phyloP scores from a whole-genome alignment of 768 basidiomycete genomes.

The Chiua virens region DNA sequence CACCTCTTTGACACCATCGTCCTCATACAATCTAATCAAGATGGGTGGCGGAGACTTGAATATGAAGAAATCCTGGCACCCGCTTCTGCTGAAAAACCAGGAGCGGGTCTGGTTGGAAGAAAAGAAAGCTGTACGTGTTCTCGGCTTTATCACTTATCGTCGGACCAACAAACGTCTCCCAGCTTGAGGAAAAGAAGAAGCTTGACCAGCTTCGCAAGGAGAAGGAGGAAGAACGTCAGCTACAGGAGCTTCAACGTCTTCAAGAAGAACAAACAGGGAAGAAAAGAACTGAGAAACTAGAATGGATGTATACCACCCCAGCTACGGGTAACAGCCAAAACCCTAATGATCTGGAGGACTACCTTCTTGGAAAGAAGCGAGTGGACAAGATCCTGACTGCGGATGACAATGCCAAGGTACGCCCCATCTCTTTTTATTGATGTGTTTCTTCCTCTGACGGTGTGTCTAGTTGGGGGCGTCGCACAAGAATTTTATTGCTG shows the following conservation, averaged over 20 bases:
- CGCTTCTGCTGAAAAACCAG: conserved; percentile 97
- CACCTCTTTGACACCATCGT: conserved; percentile 2
- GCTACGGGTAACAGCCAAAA: conserved; percentile 86
- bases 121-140: conserved; percentile 80
- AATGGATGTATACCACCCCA: conserved; percentile 99
- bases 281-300: conserved; percentile 90
- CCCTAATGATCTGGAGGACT: conserved; percentile 92
- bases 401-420: conserved; percentile 87
- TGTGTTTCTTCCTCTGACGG: conserved; percentile 3
- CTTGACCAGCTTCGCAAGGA: conserved; percentile 96
- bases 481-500: conserved; percentile 91
- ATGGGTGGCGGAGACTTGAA: conserved; percentile 99
- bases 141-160: neutral
- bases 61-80: conserved; percentile 99
- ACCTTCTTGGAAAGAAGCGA: conserved; percentile 94
- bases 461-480: conserved; percentile 68
- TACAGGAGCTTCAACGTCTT: conserved; percentile 93
- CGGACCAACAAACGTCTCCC: conserved; percentile 15
- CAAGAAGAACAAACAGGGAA: conserved; percentile 96
- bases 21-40: conserved; percentile 43
- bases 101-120: conserved; percentile 99
- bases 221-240: conserved; percentile 94
- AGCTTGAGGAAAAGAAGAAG: conserved; percentile 99
- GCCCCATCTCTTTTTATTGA: conserved; percentile 9
- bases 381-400: conserved; percentile 94